phyloP scores from a whole-genome alignment of 2,329 filamentous ascomycete species.

The Decorospora gaudefroyi region DNA sequence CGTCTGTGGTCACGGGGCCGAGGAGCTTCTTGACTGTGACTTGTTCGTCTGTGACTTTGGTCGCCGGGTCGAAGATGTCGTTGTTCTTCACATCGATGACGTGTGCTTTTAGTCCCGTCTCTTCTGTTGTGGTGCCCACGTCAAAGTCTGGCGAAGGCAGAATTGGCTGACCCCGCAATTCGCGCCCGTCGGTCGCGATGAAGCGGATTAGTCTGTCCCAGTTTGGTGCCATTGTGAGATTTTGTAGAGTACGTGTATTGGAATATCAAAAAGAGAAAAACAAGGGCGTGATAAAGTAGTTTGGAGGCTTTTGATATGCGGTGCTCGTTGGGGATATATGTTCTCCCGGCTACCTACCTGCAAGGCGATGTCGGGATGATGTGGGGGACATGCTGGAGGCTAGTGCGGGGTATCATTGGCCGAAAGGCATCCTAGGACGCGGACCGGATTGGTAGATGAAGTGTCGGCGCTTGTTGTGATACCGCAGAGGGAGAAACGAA shows the following conservation, averaged over 20 bases:
- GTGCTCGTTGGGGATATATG: conserved; percentile 24
- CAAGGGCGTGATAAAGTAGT: not conserved
- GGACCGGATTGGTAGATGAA: too few relatives aligned
- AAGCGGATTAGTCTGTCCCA: conserved; percentile 63
- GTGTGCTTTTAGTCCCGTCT: conserved; percentile 57
- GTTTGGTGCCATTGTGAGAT: conserved; percentile 26
- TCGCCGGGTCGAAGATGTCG: conserved; percentile 57
- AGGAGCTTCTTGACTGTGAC: conserved; percentile 60
- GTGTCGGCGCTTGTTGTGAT: conserved; percentile 7
- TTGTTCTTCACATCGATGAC: conserved; percentile 54
- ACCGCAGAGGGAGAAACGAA: too few relatives aligned
- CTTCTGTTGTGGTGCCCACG: conserved; percentile 54
- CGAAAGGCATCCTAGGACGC: not conserved
- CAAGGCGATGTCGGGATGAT: conserved; percentile 21
- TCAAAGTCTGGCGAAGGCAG: conserved; percentile 54
- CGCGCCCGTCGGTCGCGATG: conserved; percentile 56
- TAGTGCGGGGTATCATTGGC: conserved; percentile 7
- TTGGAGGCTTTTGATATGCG: not conserved
- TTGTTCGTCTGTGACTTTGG: conserved; percentile 59
- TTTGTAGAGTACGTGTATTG: not conserved
- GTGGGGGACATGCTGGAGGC: conserved; percentile 14
- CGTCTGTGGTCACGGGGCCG: conserved; percentile 55
- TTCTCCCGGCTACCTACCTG: conserved; percentile 21
- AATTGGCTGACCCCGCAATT: conserved; percentile 59
- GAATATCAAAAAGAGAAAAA: not conserved